Evolutionary conservation across 1,284 basidiomycete species (phyloP), one percentile per base, ranked within the genome.

Genomic region (Tylopilus sp.): DNA sequence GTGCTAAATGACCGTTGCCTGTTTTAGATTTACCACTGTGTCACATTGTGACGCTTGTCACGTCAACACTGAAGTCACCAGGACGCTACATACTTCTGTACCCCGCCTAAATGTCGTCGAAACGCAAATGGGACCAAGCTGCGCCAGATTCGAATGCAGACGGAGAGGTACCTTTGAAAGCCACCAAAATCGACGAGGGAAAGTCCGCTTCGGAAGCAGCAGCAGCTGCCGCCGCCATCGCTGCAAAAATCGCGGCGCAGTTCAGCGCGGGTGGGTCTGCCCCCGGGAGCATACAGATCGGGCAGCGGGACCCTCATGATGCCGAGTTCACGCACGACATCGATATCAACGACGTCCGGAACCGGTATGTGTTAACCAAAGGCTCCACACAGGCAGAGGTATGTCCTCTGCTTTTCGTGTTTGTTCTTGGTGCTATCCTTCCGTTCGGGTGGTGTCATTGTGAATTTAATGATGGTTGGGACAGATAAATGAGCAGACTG

Each of bases 281-380:
- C 15, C 65, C 70, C 4, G 74, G 71, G 53, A 76, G 74, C 47
- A 66, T 69, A 57, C 67, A 69, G 51, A 69, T 74, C 39, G 77
- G 77, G 28, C 70, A 70, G 59, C 81, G 77, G 66, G 87, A 88
- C 61, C 76, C 77, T 6, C 82, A 90, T 53, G 91, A 94, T 56
- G 89, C 79, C 37, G 91, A 90, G 46, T 97, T 88, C 62, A 85
- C 83, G 14, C 82, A 91, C 60, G 93, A 97, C 67, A 91, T 99
- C 54, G 94, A 98, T 67, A 96, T 99, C 70, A 98, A 99, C 70
- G 96, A 99, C 71, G 77, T 95, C 51, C 76, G 94, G 61, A 99
- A 99, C 72, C 79, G 95, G 53, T 99, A 99, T 70, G 75, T 98
- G 67, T 75, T 99, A 62, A 99, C 96, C 38, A 96, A 93, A 69